Evolutionary conservation across 164 flowering plant genomes (phyloP), one percentile per base, ranked within the genome.

Genomic region (Magnolia sinica): DNA sequence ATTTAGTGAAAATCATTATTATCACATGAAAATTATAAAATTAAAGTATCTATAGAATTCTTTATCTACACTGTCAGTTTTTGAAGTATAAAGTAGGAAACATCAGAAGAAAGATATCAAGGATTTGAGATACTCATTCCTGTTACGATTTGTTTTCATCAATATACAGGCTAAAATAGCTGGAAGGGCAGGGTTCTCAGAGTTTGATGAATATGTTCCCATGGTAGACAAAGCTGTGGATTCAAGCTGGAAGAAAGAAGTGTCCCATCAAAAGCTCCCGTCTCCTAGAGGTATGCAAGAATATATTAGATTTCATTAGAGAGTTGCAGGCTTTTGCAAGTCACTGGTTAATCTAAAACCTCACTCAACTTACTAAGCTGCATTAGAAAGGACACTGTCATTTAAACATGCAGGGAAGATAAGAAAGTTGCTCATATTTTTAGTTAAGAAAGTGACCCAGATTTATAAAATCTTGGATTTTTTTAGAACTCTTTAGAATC

Each of bases 161-260:
- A 55, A 50, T 68, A 37, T 76, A 19, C 78, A 76, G 78, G 78
- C 73, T 20, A 76, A 59, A 69, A 70, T 76, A 14, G 27, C 78
- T 29, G 73, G 78, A 45, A 76, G 59, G 58, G 37, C 27, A 27
- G 73, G 73, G 65, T 58, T 76, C 65, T 59, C 51, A 24, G 94
- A 93, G 65, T 90, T 87, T 81, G 96, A 91, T 83, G 98, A 96
- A 81, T 89, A 88, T 81, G 91, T 92, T 68, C 98, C 98, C 37
- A 90, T 95, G 92, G 94, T 93, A 45, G 98, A 95, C 88, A 95
- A 95, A 81, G 87, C 91, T 73, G 97, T 95, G 66, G 98, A 93
- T 87, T 82, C 89, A 71, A 61, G 77, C 16, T 92, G 94, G 96
- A 87, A 90, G 80, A 89, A 67, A 27, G 88, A 86, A 87, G 64